Evolutionary conservation across 768 basidiomycete genomes (phyloP), one percentile per base, ranked within the genome.

Genomic region (Fomitopsis pulvina): DNA sequence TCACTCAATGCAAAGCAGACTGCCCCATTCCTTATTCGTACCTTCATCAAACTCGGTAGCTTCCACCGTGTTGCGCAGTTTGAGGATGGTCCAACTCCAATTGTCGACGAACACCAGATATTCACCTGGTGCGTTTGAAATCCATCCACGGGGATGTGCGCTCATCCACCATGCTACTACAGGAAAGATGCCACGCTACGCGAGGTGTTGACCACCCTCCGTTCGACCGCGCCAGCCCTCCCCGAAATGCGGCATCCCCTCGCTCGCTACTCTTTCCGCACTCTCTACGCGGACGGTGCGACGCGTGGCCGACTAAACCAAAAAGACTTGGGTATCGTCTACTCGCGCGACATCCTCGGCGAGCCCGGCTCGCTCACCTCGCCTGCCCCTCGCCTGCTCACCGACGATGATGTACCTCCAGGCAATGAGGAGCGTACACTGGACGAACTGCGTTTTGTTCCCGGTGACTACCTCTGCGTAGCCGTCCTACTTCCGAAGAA

Each of bases 151-250:
- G 28, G 14, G 7, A n/a, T 18, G 18, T 2, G 18, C 11, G 39
- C 28, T 16, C 11, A 27, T 38, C 52, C 7, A 58, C 18, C 9
- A 41, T 29, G 29, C 14, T 30, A 47, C 12, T 28, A 29, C 55
- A 91, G 89, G 88, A 87, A 80, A 71, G 87, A 92, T 59, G 83
- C 87, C 11, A 89, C 88, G 0, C 71, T 92, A 27, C 78, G 81
- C 37, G 89, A 92, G 68, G 76, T 91, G 38, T 65, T 92, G 49
- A 85, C 85, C 2, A 85, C 83, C 18, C 77, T 92, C 2, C 85
- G 89, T 60, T 79, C 79, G 57, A 74, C 80, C 22, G 80, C 85
- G 2, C 85, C 88, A 3, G 74, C 74, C 45, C 71, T 81, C 28
- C 67, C 78, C 22, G 87, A 90, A 69, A 84, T 86, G 65, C 80